phyloP scores from a whole-genome alignment of 2,329 filamentous ascomycete species.

The Phyllachora maydis region DNA sequence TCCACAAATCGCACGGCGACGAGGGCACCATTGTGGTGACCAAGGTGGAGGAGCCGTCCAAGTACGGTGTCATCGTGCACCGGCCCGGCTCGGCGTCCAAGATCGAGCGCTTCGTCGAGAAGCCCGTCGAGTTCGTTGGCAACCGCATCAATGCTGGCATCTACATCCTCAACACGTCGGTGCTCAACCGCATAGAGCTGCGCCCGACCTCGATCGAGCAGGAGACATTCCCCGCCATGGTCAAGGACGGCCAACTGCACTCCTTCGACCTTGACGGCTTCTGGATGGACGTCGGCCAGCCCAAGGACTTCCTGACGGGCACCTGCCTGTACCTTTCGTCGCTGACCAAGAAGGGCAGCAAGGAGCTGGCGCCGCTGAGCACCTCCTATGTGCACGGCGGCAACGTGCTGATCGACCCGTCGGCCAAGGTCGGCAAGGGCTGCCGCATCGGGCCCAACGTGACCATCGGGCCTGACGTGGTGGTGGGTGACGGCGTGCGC shows the following conservation, averaged over 20 bases:
- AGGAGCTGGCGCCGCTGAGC: slow-evolving; percentile 52
- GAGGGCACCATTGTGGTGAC: slow-evolving; percentile 97
- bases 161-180: slow-evolving; percentile 89
- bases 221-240: slow-evolving; percentile 93
- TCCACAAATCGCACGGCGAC: slow-evolving; percentile 82
- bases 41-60: slow-evolving; percentile 96
- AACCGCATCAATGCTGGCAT: slow-evolving; percentile 98
- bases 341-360: slow-evolving; percentile 73
- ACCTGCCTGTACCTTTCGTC: slow-evolving; percentile 94
- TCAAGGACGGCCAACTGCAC: slow-evolving; percentile 75
- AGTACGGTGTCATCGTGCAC: slow-evolving; percentile 97
- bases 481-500: slow-evolving; percentile 83
- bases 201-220: slow-evolving; percentile 96
- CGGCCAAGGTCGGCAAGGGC: slow-evolving; percentile 93
- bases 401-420: slow-evolving; percentile 86
- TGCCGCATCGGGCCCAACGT: slow-evolving; percentile 97
- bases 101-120: slow-evolving; percentile 98
- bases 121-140: slow-evolving; percentile 94
- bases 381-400: slow-evolving; percentile 77
- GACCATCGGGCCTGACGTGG: slow-evolving; percentile 80
- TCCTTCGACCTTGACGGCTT: slow-evolving; percentile 93
- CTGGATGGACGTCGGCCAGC: slow-evolving; percentile 99
- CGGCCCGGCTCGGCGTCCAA: slow-evolving; percentile 76
- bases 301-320: slow-evolving; percentile 92
- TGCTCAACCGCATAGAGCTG: slow-evolving; percentile 82